Percentiles rank a stretch among this genome's conserved stretches.
Evolutionary conservation across 2,329 filamentous ascomycete species (phyloP).

Genomic region (Arthrobotrys conoides): DNA sequence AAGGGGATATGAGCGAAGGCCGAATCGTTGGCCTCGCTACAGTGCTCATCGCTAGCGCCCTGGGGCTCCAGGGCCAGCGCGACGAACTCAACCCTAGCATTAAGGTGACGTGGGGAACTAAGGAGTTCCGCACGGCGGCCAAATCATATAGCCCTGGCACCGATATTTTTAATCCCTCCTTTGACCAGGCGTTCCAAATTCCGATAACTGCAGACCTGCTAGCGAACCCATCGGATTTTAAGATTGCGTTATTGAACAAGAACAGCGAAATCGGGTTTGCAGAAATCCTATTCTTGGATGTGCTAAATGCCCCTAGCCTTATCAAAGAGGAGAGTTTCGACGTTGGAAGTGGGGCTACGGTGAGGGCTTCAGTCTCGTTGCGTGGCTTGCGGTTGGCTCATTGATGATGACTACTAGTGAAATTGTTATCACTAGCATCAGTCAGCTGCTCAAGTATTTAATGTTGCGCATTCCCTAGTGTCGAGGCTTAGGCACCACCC

Average conservation of each 20-base stretch:
- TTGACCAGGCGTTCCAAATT: constrained; percentile 69
- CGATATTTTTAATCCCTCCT: constrained; percentile 70
- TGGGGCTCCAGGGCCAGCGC: constrained; percentile 68
- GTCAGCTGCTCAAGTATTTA: too few relatives aligned
- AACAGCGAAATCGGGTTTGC: constrained; percentile 66
- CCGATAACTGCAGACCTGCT: constrained; percentile 66
- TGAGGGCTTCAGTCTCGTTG: constrained; percentile 67
- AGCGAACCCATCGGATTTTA: constrained; percentile 64
- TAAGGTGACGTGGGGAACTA: constrained; percentile 68
- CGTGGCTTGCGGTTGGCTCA: constrained; percentile 64
- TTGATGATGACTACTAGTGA: too few relatives aligned
- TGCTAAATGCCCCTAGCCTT: constrained; percentile 65
- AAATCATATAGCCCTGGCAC: constrained; percentile 69
- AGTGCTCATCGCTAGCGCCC: constrained; percentile 68
- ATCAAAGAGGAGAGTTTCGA: constrained; percentile 66
- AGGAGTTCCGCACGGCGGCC: constrained; percentile 68
- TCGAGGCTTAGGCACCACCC: too few relatives aligned
- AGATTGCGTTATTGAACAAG: constrained; percentile 66
- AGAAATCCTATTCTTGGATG: constrained; percentile 66
- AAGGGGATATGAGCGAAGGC: constrained; percentile 64
- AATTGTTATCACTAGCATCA: too few relatives aligned
- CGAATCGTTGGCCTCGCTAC: constrained; percentile 68
- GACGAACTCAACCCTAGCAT: constrained; percentile 70
- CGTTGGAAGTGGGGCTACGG: constrained; percentile 66
- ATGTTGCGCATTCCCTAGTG: too few relatives aligned